Base-by-base conservation (phyloP, 108 stramenopile species). In the Cylindrotheca closterium region DNA sequence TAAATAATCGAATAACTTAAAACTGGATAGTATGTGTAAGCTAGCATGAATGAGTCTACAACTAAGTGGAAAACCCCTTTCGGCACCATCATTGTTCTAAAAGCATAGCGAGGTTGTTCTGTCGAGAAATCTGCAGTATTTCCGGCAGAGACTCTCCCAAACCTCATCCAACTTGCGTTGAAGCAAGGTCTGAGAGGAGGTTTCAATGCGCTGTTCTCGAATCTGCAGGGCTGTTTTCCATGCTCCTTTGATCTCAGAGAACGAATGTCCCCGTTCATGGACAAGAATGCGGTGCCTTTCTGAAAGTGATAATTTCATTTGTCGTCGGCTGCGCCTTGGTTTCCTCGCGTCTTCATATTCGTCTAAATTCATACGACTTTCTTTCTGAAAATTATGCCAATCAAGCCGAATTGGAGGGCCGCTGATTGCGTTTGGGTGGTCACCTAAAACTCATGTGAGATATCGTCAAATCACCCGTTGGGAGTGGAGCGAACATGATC, bases 321-420 rank as follows among this genome's bases (percentile, higher is more conserved):
- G 24, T 57, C 64, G 34, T 22, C 71, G 65, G 18, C 19, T 61
- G 19, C 70, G 57, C 21, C 72, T 21, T 12, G 78, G 78, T 47
- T 29, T 30, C 19, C 78, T 34, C 1, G 31, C 37, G 30, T 55
- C 30, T 59, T 79, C 78, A 32, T 79, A 79, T 25, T 55, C 48
- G 27, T 79, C 70, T 25, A 79, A 63, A 55, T 61, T 55, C 10
- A 64, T 22, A 28, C 47, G 30, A 7, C 37, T 42, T 22, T 61
- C 27, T 25, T 55, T 28, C 22, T 25, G 17, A 7, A 8, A 5
- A 27, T 52, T 32, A 24, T 65, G 42, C 74, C 74, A 81, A 30
- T 70, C 80, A 10, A 81, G 51, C 17, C 30, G 10, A 0, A 81
- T 49, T 3, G 80, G 75, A 42, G 80, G 80, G 1, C 80, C 80